Evolutionary conservation across 805 yeast genomes (phyloP).

Genomic region (Metschnikowia hibisci): DNA sequence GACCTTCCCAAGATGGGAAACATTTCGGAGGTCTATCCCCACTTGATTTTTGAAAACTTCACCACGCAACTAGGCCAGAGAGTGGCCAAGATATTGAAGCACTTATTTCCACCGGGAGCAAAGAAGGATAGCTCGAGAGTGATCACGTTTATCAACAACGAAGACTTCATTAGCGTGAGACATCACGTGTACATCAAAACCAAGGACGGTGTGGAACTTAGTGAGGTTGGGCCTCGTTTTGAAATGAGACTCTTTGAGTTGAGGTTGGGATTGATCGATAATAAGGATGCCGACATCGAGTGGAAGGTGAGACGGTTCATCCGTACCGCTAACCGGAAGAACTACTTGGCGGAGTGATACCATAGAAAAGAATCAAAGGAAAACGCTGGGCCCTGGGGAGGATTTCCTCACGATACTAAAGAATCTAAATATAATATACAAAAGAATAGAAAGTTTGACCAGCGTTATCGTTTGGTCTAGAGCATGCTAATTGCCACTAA

Average conservation of each 20-base stretch:
- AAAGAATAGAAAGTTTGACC: constrained; percentile 2
- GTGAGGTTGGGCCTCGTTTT: constrained; percentile 98
- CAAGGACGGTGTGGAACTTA: constrained; percentile 81
- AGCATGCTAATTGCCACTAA: constrained; percentile 22
- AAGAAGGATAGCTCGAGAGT: constrained; percentile 86
- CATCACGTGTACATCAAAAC: constrained; percentile 93
- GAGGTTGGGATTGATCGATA: constrained; percentile 85
- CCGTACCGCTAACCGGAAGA: constrained; percentile 93
- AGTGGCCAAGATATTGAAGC: constrained; percentile 75
- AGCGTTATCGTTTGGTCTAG: not conserved
- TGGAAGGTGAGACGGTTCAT: constrained; percentile 93
- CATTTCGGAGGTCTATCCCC: constrained; percentile 90
- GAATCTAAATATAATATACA: constrained; percentile 3
- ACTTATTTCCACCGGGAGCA: constrained; percentile 95
- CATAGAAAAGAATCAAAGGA: not conserved
- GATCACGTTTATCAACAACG: constrained; percentile 85
- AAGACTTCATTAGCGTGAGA: constrained; percentile 89
- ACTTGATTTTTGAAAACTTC: constrained; percentile 88
- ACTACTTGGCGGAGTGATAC: constrained; percentile 53
- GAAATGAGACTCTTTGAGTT: constrained; percentile 93
- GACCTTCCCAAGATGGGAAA: constrained; percentile 84
- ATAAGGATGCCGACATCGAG: constrained; percentile 96
- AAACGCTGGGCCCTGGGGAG: too few species aligned
- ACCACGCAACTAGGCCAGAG: constrained; percentile 76
- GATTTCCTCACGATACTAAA: not conserved